phyloP scores from a whole-genome alignment of 441 rosid species.

The Mallotus repandus region DNA sequence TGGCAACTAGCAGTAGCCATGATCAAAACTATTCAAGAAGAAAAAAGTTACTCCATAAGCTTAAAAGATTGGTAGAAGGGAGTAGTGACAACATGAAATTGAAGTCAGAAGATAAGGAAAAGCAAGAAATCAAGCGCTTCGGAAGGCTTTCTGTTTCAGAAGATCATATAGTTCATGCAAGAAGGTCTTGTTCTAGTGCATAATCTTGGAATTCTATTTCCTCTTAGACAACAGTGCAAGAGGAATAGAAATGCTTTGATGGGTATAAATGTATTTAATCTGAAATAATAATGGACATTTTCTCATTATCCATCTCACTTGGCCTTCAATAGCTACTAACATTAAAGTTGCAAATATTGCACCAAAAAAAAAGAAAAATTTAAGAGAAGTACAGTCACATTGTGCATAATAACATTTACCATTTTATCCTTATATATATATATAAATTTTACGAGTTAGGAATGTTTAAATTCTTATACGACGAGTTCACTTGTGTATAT shows the following conservation, averaged over 20 bases:
- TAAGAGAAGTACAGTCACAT: too few relatives aligned
- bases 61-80: conserved; percentile 76
- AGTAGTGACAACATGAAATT: conserved; percentile 42
- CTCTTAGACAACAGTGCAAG: neutral
- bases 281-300: neutral
- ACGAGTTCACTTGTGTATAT: too few relatives aligned
- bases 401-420: too few relatives aligned
- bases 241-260: neutral
- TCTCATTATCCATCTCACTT: too few relatives aligned
- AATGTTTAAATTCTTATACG: too few relatives aligned
- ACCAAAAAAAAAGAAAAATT: too few relatives aligned
- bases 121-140: conserved; percentile 39
- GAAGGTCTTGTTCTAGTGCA: conserved; percentile 57
- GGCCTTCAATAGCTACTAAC: too few relatives aligned
- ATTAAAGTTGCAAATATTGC: too few relatives aligned
- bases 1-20: neutral
- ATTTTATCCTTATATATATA: too few relatives aligned
- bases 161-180: conserved; percentile 32
- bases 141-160: conserved; percentile 44
- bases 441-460: too few relatives aligned
- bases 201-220: conserved; percentile 25
- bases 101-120: conserved; percentile 38
- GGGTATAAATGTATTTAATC: neutral
- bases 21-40: conserved; percentile 38
- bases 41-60: conserved; percentile 51